Evolutionary conservation across 2,329 filamentous ascomycete species (phyloP).

Genomic region (Colletotrichum liaoningense): DNA sequence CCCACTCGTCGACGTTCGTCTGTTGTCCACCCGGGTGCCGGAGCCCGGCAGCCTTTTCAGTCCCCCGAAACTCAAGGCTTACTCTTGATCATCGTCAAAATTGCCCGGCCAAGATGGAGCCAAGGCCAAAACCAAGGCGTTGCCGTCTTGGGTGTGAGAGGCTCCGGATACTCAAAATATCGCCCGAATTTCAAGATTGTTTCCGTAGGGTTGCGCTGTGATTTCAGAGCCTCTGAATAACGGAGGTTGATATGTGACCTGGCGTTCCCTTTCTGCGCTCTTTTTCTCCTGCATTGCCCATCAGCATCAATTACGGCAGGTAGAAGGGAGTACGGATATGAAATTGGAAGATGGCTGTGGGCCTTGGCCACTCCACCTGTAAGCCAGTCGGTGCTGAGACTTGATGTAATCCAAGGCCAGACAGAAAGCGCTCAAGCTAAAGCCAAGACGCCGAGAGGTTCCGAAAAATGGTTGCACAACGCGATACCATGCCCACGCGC

Average conservation of each 20-base stretch:
- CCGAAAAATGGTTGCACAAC: conserved; percentile 13
- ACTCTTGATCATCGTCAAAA: conserved; percentile 15
- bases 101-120: conserved; percentile 26
- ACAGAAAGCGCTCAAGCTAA: conserved; percentile 22
- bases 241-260: neutral
- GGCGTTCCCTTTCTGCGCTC: neutral
- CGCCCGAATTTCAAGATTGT: neutral
- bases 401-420: conserved; percentile 34
- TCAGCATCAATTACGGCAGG: neutral
- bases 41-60: conserved; percentile 13
- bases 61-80: neutral
- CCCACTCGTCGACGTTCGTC: conserved; percentile 22
- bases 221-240: conserved; percentile 8
- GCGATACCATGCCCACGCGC: conserved; percentile 7
- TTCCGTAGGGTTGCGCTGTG: conserved; percentile 12
- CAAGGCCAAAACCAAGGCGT: conserved; percentile 18
- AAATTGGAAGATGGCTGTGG: conserved; percentile 18
- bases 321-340: conserved; percentile 6
- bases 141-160: conserved; percentile 15
- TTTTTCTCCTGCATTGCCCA: conserved; percentile 2
- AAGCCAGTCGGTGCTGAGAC: conserved; percentile 19
- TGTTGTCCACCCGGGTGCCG: conserved; percentile 15
- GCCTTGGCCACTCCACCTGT: conserved; percentile 22
- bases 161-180: neutral
- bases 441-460: conserved; percentile 31